Evolutionary conservation across 176 grass and related monocot genomes (phyloP).

Genomic region (Neostapfia colusana): DNA sequence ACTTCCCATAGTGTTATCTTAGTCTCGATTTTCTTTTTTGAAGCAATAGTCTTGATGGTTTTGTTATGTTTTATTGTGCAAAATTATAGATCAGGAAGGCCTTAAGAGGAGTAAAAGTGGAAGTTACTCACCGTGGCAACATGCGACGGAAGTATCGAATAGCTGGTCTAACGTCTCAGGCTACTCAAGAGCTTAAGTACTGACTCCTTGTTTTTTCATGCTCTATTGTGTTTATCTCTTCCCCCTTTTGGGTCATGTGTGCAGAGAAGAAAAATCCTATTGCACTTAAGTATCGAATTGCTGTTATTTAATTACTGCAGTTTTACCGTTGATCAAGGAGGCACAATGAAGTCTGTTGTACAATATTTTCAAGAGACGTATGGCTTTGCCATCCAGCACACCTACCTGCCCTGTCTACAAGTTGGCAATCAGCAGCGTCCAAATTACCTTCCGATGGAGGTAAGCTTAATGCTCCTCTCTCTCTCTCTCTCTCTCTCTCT

Average conservation of each 20-base stretch:
- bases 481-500: not conserved
- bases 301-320: slow-evolving; percentile 46
- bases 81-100: slow-evolving; percentile 86
- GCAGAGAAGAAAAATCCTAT: not conserved
- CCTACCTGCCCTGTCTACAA: slow-evolving; percentile 79
- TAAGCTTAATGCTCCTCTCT: slow-evolving; percentile 39
- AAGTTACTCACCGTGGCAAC: slow-evolving; percentile 97
- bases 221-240: not conserved
- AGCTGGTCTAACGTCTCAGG: slow-evolving; percentile 73
- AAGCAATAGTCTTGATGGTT: not conserved
- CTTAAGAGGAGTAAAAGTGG: slow-evolving; percentile 85
- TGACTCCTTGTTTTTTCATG: not conserved
- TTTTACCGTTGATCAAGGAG: slow-evolving; percentile 81
- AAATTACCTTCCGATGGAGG: slow-evolving; percentile 99
- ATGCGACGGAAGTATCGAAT: slow-evolving; percentile 94
- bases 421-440: slow-evolving; percentile 85
- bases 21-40: not conserved
- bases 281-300: too few species aligned
- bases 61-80: slow-evolving; percentile 19
- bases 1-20: not conserved
- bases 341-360: slow-evolving; percentile 82
- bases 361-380: slow-evolving; percentile 99
- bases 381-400: slow-evolving; percentile 87
- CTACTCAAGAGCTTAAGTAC: slow-evolving; percentile 86
- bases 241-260: not conserved